phyloP scores from a whole-genome alignment of 805 yeast species.

The Ogataea nonfermentans region DNA sequence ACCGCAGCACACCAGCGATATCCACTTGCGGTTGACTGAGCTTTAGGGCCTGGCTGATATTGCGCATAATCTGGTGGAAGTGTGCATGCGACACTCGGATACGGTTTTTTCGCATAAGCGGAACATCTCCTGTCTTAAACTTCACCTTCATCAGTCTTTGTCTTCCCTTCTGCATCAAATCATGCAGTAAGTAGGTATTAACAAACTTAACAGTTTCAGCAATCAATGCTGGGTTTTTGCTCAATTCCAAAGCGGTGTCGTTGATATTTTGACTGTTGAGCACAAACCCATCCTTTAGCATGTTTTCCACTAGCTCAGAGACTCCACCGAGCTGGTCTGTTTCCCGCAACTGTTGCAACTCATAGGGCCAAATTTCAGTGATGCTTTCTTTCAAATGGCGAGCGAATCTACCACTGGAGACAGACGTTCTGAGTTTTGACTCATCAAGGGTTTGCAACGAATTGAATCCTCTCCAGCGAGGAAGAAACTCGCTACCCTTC shows the following conservation, averaged over 20 bases:
- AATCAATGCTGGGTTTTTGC: slow-evolving; percentile 20
- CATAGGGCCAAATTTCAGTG: slow-evolving; percentile 31
- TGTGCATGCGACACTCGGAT: slow-evolving; percentile 5
- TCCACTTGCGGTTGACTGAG: not conserved
- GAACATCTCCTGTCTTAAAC: slow-evolving; percentile 6
- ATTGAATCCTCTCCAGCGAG: slow-evolving; percentile 5
- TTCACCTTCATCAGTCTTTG: slow-evolving; percentile 5
- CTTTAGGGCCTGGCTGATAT: slow-evolving; percentile 1
- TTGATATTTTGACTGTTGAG: slow-evolving; percentile 29
- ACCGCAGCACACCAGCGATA: not conserved
- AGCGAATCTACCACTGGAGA: slow-evolving; percentile 19
- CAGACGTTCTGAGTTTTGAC: slow-evolving; percentile 3
- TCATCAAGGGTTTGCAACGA: slow-evolving; percentile 19
- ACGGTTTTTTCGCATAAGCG: not conserved
- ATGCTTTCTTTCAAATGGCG: slow-evolving; percentile 27
- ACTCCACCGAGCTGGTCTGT: slow-evolving; percentile 23
- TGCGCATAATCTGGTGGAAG: slow-evolving; percentile 12
- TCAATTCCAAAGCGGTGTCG: slow-evolving; percentile 28
- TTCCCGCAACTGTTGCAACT: slow-evolving; percentile 29
- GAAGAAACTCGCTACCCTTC: slow-evolving; percentile 4
- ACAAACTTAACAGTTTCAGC: slow-evolving; percentile 27
- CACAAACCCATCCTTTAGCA: slow-evolving; percentile 26
- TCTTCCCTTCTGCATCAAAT: slow-evolving; percentile 11
- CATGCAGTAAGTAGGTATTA: slow-evolving; percentile 30
- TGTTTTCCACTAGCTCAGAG: slow-evolving; percentile 15